Evolutionary conservation across 306 rosid genomes (phyloP).

Genomic region (Vachellia pachyceras): DNA sequence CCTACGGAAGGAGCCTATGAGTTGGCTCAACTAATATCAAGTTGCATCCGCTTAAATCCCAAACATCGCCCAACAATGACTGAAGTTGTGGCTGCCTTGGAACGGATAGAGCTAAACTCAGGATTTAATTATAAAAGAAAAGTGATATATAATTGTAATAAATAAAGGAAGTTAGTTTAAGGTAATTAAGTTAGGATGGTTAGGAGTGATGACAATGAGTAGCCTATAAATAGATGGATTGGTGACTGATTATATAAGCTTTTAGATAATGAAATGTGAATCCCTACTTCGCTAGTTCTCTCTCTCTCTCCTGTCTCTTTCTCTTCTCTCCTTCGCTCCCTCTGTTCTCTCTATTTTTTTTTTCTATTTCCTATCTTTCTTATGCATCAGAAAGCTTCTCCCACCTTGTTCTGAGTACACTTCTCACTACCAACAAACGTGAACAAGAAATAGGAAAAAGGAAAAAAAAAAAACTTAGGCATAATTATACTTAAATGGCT

Average conservation of each 20-base stretch:
- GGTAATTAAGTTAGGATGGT: too few species aligned
- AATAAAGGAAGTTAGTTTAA: too few species aligned
- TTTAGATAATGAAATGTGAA: too few species aligned
- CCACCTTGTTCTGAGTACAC: not conserved
- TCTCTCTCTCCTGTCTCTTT: too few species aligned
- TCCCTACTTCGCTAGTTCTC: too few species aligned
- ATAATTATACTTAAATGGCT: conserved; percentile 18
- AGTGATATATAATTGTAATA: too few species aligned
- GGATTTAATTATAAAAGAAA: conserved; percentile 15
- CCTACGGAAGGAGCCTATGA: conserved; percentile 40
- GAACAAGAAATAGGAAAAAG: not conserved
- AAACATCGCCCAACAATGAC: conserved; percentile 46
- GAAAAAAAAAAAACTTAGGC: conserved; percentile 15
- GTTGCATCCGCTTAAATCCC: conserved; percentile 42
- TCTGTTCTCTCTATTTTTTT: too few species aligned
- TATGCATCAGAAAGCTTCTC: not conserved
- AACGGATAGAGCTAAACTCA: conserved; percentile 28
- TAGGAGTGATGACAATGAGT: too few species aligned
- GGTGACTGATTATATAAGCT: too few species aligned
- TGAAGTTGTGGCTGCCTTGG: conserved; percentile 44
- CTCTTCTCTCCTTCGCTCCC: too few species aligned
- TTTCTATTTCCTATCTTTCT: too few species aligned
- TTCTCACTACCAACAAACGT: not conserved
- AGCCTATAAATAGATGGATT: too few species aligned
- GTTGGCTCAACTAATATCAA: conserved; percentile 42